Evolutionary conservation across 495 filamentous ascomycete species (phyloP).

Genomic region (Sporormia fimetaria): DNA sequence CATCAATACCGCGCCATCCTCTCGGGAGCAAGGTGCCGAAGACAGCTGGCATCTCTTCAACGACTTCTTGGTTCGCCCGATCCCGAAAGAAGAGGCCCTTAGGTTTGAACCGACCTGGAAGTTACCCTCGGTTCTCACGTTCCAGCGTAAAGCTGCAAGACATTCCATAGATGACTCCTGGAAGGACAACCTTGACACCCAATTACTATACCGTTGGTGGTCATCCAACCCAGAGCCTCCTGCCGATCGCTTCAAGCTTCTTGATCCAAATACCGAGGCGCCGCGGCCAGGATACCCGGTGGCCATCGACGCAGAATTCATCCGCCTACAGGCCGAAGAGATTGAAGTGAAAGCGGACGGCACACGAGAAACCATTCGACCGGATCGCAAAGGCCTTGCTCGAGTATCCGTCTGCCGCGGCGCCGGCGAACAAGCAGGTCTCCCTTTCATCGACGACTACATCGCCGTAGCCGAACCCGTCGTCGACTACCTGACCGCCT

Average conservation of each 20-base stretch:
- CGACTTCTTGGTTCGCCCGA: constrained; percentile 82
- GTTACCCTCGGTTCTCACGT: constrained; percentile 72
- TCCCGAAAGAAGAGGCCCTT: constrained; percentile 69
- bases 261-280: constrained; percentile 51
- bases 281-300: constrained; percentile 62
- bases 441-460: constrained; percentile 94
- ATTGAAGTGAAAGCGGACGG: constrained; percentile 90
- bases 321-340: constrained; percentile 77
- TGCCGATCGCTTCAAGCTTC: constrained; percentile 37
- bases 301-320: constrained; percentile 92
- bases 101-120: constrained; percentile 87
- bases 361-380: constrained; percentile 70
- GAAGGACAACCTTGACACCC: constrained; percentile 73
- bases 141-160: constrained; percentile 63
- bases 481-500: constrained; percentile 91
- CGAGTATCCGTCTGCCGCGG: constrained; percentile 81
- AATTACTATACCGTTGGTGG: constrained; percentile 65
- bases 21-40: constrained; percentile 38
- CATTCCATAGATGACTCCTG: constrained; percentile 72
- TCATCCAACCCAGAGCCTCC: constrained; percentile 22
- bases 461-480: constrained; percentile 80
- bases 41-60: constrained; percentile 91
- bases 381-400: constrained; percentile 72
- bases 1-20: constrained; percentile 71
- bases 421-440: constrained; percentile 57